Evolutionary conservation across 2,329 filamentous ascomycete species (phyloP).

Genomic region (Fusarium irregulare): DNA sequence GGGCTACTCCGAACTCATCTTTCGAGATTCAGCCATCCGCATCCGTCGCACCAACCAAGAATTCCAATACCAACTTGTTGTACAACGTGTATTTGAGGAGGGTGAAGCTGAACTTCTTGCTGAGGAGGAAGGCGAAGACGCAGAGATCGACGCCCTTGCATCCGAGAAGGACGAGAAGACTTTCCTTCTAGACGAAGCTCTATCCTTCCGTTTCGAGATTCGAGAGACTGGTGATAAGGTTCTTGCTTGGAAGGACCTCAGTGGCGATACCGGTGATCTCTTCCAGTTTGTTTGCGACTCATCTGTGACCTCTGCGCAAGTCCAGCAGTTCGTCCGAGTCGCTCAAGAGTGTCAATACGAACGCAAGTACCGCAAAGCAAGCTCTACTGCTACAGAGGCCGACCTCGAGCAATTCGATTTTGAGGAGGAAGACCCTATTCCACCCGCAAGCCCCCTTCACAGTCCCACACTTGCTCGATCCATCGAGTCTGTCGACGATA

Average conservation of each 20-base stretch:
- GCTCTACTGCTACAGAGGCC: slow-evolving; percentile 81
- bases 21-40: slow-evolving; percentile 93
- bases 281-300: slow-evolving; percentile 97
- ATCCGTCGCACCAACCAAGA: slow-evolving; percentile 95
- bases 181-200: slow-evolving; percentile 90
- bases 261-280: slow-evolving; percentile 92
- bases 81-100: slow-evolving; percentile 97
- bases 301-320: slow-evolving; percentile 74
- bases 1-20: slow-evolving; percentile 98
- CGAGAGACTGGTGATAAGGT: slow-evolving; percentile 85
- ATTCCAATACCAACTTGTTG: slow-evolving; percentile 95
- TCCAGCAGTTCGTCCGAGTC: slow-evolving; percentile 82
- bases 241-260: slow-evolving; percentile 93
- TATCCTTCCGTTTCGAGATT: slow-evolving; percentile 87
- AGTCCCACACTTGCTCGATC: slow-evolving; percentile 67
- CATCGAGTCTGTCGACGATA: slow-evolving; percentile 67
- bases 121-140: slow-evolving; percentile 89
- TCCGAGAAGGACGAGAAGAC: slow-evolving; percentile 95
- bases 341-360: slow-evolving; percentile 98
- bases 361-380: slow-evolving; percentile 85
- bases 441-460: slow-evolving; percentile 71
- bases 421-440: slow-evolving; percentile 70
- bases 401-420: slow-evolving; percentile 89
- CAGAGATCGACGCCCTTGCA: slow-evolving; percentile 76
- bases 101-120: slow-evolving; percentile 92